Evolutionary conservation across 2,329 filamentous ascomycete species (phyloP).

Genomic region (Fusarium euwallaceae): DNA sequence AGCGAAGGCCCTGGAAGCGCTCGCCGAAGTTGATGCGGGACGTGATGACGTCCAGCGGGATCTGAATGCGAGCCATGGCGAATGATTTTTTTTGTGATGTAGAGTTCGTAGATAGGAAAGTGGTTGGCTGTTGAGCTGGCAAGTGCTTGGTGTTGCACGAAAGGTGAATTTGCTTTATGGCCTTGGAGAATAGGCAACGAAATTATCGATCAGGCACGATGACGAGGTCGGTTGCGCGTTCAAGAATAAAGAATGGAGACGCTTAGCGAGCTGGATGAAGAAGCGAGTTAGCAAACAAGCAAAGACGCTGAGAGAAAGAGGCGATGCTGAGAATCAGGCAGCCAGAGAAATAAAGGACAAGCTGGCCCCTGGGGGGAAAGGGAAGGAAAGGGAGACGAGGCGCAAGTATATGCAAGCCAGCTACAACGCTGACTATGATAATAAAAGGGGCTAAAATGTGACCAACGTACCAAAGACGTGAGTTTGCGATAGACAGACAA

Average conservation of each 20-base stretch:
- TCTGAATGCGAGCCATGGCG: slow-evolving; percentile 87
- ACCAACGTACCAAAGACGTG: slow-evolving; percentile 29
- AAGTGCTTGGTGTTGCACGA: slow-evolving; percentile 24
- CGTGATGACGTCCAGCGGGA: slow-evolving; percentile 91
- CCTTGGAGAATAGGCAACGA: slow-evolving; percentile 40
- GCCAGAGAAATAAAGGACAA: slow-evolving; percentile 41
- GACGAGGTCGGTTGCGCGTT: slow-evolving; percentile 41
- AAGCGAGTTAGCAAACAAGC: slow-evolving; percentile 24
- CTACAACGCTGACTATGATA: slow-evolving; percentile 18
- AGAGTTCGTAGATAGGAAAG: slow-evolving; percentile 24
- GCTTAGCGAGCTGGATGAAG: slow-evolving; percentile 34
- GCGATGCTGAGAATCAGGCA: slow-evolving; percentile 25
- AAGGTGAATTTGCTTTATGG: slow-evolving; percentile 33
- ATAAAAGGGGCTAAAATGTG: slow-evolving; percentile 15
- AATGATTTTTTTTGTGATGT: slow-evolving; percentile 19
- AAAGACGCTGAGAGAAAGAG: background rate
- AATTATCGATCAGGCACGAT: slow-evolving; percentile 41
- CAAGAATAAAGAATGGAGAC: slow-evolving; percentile 36
- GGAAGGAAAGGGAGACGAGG: slow-evolving; percentile 34
- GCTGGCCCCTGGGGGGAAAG: slow-evolving; percentile 30
- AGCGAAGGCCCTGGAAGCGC: slow-evolving; percentile 86
- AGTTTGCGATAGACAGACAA: slow-evolving; percentile 7
- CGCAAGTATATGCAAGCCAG: slow-evolving; percentile 10
- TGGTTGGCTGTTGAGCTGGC: slow-evolving; percentile 16
- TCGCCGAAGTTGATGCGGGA: slow-evolving; percentile 89